Evolutionary conservation across 1,284 basidiomycete genomes (phyloP).

Genomic region (Heliocybe sulcata): DNA sequence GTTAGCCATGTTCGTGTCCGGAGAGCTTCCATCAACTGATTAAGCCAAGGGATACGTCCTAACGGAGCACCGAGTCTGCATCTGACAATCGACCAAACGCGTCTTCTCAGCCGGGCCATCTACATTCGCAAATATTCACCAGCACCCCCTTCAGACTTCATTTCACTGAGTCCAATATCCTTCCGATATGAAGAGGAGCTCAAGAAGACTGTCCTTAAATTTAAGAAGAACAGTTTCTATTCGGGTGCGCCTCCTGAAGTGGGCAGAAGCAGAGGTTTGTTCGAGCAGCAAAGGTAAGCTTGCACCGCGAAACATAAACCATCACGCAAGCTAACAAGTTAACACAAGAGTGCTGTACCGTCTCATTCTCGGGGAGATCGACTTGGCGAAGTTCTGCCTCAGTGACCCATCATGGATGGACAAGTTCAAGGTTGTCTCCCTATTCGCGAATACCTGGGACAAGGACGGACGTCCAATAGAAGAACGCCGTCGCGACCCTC

Average conservation of each 20-base stretch:
- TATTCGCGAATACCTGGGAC: neutral
- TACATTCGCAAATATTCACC: neutral
- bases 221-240: neutral
- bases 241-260: neutral
- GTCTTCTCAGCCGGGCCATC: neutral
- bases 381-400: neutral
- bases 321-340: neutral
- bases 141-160: neutral
- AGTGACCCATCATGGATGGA: neutral
- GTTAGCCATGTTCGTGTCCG: neutral
- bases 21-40: neutral
- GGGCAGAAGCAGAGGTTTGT: neutral
- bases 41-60: neutral
- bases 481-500: neutral
- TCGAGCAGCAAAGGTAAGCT: constrained; percentile 1
- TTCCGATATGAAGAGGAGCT: neutral
- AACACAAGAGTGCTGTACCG: neutral
- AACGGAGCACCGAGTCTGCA: neutral
- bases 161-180: neutral
- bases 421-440: neutral
- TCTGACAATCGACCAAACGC: neutral
- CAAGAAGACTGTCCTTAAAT: neutral
- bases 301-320: too few relatives aligned
- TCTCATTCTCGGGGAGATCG: neutral
- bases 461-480: neutral